phyloP scores from a whole-genome alignment of 2,329 filamentous ascomycete genomes.

The Fusarium caatingaense region DNA sequence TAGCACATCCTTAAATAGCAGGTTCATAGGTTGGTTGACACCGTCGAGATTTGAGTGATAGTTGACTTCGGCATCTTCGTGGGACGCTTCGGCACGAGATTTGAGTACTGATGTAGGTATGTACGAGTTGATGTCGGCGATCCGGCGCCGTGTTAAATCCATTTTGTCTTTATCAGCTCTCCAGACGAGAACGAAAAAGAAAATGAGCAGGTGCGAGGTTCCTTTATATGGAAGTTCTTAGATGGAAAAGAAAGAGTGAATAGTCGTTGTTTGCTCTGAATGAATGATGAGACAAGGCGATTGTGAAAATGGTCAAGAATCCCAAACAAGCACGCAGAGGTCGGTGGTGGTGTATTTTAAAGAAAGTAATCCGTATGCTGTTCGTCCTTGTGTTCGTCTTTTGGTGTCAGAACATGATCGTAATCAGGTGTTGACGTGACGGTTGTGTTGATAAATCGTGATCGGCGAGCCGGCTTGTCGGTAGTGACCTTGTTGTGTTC shows the following conservation, averaged over 20 bases:
- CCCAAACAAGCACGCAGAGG: conserved; percentile 26
- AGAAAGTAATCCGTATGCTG: conserved; percentile 34
- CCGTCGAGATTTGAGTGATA: conserved; percentile 68
- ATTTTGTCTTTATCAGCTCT: conserved; percentile 45
- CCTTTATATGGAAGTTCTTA: conserved; percentile 19
- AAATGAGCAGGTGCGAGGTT: conserved; percentile 22
- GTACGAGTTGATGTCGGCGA: conserved; percentile 48
- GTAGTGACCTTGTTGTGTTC: conserved; percentile 35
- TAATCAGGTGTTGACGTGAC: conserved; percentile 20
- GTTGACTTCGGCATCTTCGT: conserved; percentile 53
- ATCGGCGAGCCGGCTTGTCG: conserved; percentile 27
- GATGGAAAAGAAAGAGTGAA: conserved; percentile 22
- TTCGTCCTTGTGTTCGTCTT: conserved; percentile 39
- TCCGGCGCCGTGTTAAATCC: conserved; percentile 49
- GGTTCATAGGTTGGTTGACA: conserved; percentile 69
- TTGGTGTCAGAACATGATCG: conserved; percentile 42
- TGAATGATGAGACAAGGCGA: conserved; percentile 9
- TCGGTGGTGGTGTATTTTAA: conserved; percentile 20
- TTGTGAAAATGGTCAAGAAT: conserved; percentile 21
- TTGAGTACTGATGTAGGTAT: conserved; percentile 50
- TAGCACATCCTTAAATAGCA: conserved; percentile 66
- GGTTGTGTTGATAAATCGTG: conserved; percentile 28
- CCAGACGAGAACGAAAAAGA: conserved; percentile 19
- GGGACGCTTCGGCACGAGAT: conserved; percentile 44
- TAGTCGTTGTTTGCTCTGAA: conserved; percentile 16